Conservation (phyloP, 306 rosid species). For the cucumber (Cucumis sativus) region Cucumber_9930_V3 NC_026655.2:23975001-23975500, state of each 20-base stretch:
- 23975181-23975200: conserved; percentile 73
- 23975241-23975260: conserved; percentile 84
- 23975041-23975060: conserved; percentile 95
- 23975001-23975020: background rate
- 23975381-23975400: conserved; percentile 98
- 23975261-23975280: conserved; percentile 94
- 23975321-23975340: conserved; percentile 91
- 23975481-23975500: background rate
- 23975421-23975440: conserved; percentile 3
- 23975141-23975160: conserved; percentile 66
- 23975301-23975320: conserved; percentile 77
- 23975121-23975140: conserved; percentile 72
- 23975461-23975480: background rate
- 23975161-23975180: conserved; percentile 83
- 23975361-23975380: conserved; percentile 97
- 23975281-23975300: conserved; percentile 92
- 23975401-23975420: conserved; percentile 30
- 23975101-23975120: conserved; percentile 78
- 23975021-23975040: conserved; percentile 79
- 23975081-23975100: conserved; percentile 97
- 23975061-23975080: conserved; percentile 78
- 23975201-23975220: conserved; percentile 77
- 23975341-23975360: conserved; percentile 99
- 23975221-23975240: conserved; percentile 56
- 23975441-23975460: conserved; percentile 4